Conservation (phyloP, 208 protist genomes). For the Wallacemonas sp. region DNA sequence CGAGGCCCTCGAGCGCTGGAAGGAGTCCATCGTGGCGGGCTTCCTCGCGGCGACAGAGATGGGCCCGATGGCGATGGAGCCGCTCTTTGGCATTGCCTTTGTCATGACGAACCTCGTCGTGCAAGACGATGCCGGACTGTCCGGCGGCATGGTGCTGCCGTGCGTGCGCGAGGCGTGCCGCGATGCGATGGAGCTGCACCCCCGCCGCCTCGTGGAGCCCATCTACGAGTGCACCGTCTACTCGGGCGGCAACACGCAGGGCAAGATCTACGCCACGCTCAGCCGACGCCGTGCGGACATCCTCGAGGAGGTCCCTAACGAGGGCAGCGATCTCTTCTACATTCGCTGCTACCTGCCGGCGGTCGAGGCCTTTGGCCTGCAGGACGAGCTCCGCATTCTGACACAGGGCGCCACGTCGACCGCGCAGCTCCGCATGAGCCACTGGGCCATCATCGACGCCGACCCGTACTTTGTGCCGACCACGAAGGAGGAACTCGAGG, state of each 20-base stretch:
- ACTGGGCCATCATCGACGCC: conserved; percentile 92
- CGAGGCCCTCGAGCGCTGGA: conserved; percentile 55
- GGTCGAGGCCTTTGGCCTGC: conserved; percentile 97
- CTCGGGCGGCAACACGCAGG: conserved; percentile 80
- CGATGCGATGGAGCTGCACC: conserved; percentile 90
- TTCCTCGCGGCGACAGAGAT: conserved; percentile 95
- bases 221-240: conserved; percentile 98
- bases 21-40: conserved; percentile 91
- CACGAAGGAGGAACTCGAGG: conserved; percentile 97
- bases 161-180: conserved; percentile 94
- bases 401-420: conserved; percentile 95
- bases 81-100: conserved; percentile 93
- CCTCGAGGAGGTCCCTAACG: conserved; percentile 95
- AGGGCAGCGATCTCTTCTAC: conserved; percentile 96
- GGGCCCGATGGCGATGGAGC: conserved; percentile 98
- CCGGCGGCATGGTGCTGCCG: conserved; percentile 93
- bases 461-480: conserved; percentile 97
- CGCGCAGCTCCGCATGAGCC: conserved; percentile 96
- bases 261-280: conserved; percentile 89
- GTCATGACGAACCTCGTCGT: conserved; percentile 73
- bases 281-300: conserved; percentile 92
- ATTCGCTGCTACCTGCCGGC: conserved; percentile 96
- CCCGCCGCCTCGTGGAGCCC: conserved; percentile 95
- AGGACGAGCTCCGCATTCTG: conserved; percentile 92
- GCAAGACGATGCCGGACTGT: conserved; percentile 47